Evolutionary conservation across 495 filamentous ascomycete species (phyloP).

Genomic region (Trichoderma reesei): DNA sequence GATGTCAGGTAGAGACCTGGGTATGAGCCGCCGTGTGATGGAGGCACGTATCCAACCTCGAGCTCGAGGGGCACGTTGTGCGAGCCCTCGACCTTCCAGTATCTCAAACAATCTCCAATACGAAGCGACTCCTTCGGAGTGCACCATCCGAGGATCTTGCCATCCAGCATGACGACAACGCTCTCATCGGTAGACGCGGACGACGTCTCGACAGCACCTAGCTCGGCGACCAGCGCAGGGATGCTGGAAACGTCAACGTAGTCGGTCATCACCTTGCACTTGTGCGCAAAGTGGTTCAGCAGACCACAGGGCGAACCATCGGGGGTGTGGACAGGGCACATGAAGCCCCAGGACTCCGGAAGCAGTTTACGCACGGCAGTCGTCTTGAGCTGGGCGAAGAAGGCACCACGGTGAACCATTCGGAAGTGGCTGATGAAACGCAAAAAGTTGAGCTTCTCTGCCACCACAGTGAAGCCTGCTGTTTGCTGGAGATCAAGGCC

Average conservation of each 20-base stretch:
- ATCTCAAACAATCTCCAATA: slow-evolving; percentile 73
- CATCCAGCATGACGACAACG: slow-evolving; percentile 82
- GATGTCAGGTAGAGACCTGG: slow-evolving; percentile 93
- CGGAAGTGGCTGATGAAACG: slow-evolving; percentile 98
- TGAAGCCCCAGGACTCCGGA: slow-evolving; percentile 94
- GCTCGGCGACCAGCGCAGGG: slow-evolving; percentile 58
- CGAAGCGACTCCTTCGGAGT: slow-evolving; percentile 66
- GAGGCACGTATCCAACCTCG: slow-evolving; percentile 86
- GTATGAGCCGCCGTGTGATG: slow-evolving; percentile 80
- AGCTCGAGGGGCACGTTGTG: slow-evolving; percentile 75
- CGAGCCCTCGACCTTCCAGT: slow-evolving; percentile 92
- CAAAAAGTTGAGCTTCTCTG: slow-evolving; percentile 98
- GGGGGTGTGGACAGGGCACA: slow-evolving; percentile 95
- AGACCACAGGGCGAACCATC: slow-evolving; percentile 92
- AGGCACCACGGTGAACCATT: slow-evolving; percentile 97
- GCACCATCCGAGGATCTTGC: slow-evolving; percentile 82
- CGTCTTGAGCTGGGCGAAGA: slow-evolving; percentile 95
- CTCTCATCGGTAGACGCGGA: slow-evolving; percentile 69
- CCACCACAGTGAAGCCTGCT: slow-evolving; percentile 91
- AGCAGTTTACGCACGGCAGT: slow-evolving; percentile 92
- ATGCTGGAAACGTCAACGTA: slow-evolving; percentile 61
- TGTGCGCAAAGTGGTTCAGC: slow-evolving; percentile 91
- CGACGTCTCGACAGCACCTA: slow-evolving; percentile 64
- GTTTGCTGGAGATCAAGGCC: slow-evolving; percentile 90
- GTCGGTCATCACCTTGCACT: slow-evolving; percentile 77